Conservation (phyloP, 2,329 filamentous ascomycete species). For the Balansia obtecta region DNA sequence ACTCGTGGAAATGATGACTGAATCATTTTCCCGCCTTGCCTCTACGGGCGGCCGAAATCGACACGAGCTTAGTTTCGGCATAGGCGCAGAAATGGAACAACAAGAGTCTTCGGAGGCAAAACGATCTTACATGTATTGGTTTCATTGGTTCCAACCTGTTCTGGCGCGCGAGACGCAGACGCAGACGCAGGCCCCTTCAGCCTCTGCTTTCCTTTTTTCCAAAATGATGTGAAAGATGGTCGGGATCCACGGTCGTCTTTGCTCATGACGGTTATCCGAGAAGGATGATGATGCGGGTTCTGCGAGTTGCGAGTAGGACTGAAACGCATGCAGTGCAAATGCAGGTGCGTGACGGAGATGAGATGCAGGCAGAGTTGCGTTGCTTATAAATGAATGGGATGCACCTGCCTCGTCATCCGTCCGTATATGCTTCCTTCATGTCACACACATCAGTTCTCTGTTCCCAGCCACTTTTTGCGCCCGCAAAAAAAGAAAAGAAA, state of each 20-base stretch:
- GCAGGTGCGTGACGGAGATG: background rate
- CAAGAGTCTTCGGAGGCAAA: background rate
- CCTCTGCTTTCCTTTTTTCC: slow-evolving; percentile 31
- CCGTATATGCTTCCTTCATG: too few relatives aligned
- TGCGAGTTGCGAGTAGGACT: background rate
- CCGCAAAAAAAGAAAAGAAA: too few relatives aligned
- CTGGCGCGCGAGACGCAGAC: background rate
- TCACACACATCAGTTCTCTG: too few relatives aligned
- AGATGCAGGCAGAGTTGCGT: too few relatives aligned
- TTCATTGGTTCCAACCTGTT: background rate
- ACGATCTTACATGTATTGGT: background rate
- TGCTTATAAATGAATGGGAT: too few relatives aligned
- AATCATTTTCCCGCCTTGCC: background rate
- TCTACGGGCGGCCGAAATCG: background rate
- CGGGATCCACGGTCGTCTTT: slow-evolving; percentile 13
- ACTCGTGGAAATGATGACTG: background rate
- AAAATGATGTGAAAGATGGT: slow-evolving; percentile 35
- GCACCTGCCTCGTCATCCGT: too few relatives aligned
- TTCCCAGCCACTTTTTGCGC: too few relatives aligned
- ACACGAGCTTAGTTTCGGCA: background rate
- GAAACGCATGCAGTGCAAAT: background rate
- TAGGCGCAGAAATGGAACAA: background rate
- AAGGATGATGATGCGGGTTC: background rate
- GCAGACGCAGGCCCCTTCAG: background rate
- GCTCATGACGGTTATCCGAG: slow-evolving; percentile 6